Conservation (phyloP, 352 stramenopile species). For the Phytophthora syringae region DNA sequence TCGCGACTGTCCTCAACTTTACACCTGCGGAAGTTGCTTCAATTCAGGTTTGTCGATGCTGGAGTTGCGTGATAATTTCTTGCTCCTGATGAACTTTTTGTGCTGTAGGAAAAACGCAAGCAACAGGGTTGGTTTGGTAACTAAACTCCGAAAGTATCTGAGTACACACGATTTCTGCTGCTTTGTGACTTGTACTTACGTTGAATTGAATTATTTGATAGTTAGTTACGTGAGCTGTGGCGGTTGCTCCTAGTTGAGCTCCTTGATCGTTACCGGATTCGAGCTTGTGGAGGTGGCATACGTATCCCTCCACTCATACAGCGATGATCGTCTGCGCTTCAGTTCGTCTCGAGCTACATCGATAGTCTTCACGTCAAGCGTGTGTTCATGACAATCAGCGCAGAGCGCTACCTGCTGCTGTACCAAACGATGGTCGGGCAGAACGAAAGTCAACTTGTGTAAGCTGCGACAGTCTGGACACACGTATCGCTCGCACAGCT, state of each 20-base stretch:
- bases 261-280: constrained; percentile 25
- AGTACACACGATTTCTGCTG: constrained; percentile 8
- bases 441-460: constrained; percentile 44
- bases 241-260: constrained; percentile 32
- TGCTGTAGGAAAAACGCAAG: constrained; percentile 56
- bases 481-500: constrained; percentile 51
- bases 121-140: constrained; percentile 77
- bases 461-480: constrained; percentile 54
- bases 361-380: constrained; percentile 28
- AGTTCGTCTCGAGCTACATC: constrained; percentile 39
- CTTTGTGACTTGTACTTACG: not conserved
- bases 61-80: not conserved
- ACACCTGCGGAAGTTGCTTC: constrained; percentile 65
- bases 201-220: not conserved
- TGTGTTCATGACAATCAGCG: constrained; percentile 20
- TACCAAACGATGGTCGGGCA: constrained; percentile 35
- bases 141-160: constrained; percentile 16
- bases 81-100: not conserved
- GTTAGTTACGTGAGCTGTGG: not conserved
- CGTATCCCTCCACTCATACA: constrained; percentile 42
- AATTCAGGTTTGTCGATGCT: constrained; percentile 47
- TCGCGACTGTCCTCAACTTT: constrained; percentile 89
- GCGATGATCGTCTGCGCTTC: constrained; percentile 18
- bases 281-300: constrained; percentile 35
- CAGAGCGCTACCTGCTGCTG: constrained; percentile 39